phyloP scores from a whole-genome alignment of 352 stramenopile species.

The Pythium grandisporangium region DNA sequence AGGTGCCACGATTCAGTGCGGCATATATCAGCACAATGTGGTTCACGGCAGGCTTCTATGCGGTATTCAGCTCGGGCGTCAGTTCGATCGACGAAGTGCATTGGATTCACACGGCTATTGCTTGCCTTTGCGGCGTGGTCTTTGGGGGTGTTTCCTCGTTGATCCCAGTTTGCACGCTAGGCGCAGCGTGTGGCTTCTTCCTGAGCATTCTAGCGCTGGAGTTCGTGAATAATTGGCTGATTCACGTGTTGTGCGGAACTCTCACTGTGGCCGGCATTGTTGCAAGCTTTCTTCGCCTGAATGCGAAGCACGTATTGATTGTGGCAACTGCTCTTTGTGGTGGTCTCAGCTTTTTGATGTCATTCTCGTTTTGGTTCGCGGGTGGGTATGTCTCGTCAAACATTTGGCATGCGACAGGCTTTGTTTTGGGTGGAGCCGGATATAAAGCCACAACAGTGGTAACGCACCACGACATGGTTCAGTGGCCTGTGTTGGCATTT shows the following conservation, averaged over 20 bases:
- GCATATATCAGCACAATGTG: constrained; percentile 48
- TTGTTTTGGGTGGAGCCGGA: constrained; percentile 45
- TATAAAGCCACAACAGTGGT: constrained; percentile 40
- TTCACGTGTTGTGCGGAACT: constrained; percentile 40
- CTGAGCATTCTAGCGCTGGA: constrained; percentile 44
- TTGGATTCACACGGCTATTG: constrained; percentile 67
- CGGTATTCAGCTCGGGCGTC: constrained; percentile 47
- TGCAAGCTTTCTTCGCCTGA: constrained; percentile 25
- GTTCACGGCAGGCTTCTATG: constrained; percentile 61
- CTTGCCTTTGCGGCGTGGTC: constrained; percentile 58
- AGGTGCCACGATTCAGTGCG: constrained; percentile 39
- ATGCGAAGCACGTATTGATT: constrained; percentile 56
- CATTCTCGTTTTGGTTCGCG: constrained; percentile 63
- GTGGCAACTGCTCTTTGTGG: constrained; percentile 59
- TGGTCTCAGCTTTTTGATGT: constrained; percentile 51
- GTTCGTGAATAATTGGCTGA: constrained; percentile 54
- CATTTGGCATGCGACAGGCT: constrained; percentile 56
- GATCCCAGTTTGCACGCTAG: constrained; percentile 42
- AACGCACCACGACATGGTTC: constrained; percentile 38
- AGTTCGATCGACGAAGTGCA: constrained; percentile 28
- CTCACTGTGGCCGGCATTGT: constrained; percentile 32
- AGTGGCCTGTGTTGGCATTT: constrained; percentile 45
- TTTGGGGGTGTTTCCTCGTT: constrained; percentile 63
- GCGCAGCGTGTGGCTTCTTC: constrained; percentile 61
- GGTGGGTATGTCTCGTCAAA: constrained; percentile 51